Percentiles rank a stretch among this genome's conserved stretches.
Evolutionary conservation across 2,329 filamentous ascomycete species (phyloP).

Genomic region (Colletotrichum scovillei): DNA sequence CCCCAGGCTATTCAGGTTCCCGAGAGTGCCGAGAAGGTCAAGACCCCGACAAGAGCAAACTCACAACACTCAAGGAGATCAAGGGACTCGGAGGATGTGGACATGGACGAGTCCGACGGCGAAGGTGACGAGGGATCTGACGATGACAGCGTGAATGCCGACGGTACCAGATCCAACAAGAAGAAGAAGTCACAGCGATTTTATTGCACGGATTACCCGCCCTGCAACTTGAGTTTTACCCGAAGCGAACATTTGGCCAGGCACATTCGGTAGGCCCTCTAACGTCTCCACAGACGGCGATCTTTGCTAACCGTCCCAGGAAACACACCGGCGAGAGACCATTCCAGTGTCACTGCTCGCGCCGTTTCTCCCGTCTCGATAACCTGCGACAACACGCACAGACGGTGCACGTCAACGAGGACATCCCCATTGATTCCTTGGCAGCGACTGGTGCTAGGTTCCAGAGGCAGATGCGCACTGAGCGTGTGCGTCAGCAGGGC

Average conservation of each 20-base stretch:
- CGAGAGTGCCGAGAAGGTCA: constrained; percentile 55
- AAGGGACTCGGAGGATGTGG: constrained; percentile 75
- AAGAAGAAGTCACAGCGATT: constrained; percentile 98
- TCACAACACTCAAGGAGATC: constrained; percentile 72
- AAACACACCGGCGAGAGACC: constrained; percentile 98
- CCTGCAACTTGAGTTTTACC: constrained; percentile 94
- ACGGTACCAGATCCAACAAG: constrained; percentile 78
- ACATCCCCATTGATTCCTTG: constrained; percentile 92
- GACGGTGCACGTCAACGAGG: constrained; percentile 97
- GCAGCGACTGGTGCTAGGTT: constrained; percentile 93
- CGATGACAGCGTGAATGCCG: constrained; percentile 71
- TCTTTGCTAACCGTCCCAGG: constrained; percentile 54
- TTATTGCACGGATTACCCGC: constrained; percentile 94
- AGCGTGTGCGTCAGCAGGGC: constrained; percentile 80
- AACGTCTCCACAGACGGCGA: neutral
- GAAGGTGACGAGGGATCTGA: constrained; percentile 73
- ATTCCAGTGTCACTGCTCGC: constrained; percentile 94
- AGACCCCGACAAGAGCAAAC: constrained; percentile 61
- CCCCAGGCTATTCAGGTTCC: constrained; percentile 61
- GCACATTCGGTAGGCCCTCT: constrained; percentile 80
- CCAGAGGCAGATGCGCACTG: constrained; percentile 90
- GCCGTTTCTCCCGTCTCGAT: constrained; percentile 92
- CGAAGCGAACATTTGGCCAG: constrained; percentile 94
- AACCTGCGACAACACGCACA: constrained; percentile 97
- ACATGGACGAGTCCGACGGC: constrained; percentile 81